Conservation (phyloP, 2,329 filamentous ascomycete species). For the Arthrinium phaeospermum region DNA sequence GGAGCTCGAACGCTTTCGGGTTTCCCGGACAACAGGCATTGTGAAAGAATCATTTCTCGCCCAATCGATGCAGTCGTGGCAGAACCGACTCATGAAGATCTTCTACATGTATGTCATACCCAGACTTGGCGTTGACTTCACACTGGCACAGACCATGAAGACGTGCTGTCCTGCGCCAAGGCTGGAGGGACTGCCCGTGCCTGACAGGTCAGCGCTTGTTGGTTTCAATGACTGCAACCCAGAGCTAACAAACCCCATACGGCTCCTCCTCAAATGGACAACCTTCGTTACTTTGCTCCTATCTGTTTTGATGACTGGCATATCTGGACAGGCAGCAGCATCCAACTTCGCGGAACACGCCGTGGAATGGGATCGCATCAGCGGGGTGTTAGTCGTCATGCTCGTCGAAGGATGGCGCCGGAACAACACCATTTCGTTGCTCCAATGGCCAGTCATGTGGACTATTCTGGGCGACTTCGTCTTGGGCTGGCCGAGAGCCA, state of each 20-base stretch:
- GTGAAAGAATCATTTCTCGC: constrained; percentile 7
- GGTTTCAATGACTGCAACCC: constrained; percentile 16
- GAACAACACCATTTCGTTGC: not conserved
- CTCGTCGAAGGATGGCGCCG: constrained; percentile 20
- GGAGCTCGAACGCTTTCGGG: not conserved
- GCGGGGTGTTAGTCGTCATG: not conserved
- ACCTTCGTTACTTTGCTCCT: not conserved
- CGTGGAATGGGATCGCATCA: not conserved
- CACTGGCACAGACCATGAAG: not conserved
- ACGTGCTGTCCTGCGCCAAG: not conserved
- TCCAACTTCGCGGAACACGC: not conserved
- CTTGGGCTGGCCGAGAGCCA: not conserved
- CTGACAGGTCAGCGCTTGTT: not conserved
- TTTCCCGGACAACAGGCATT: not conserved
- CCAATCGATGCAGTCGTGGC: constrained; percentile 16
- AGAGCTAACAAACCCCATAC: not conserved
- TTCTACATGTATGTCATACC: constrained; percentile 7
- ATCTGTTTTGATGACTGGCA: not conserved
- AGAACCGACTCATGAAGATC: constrained; percentile 10
- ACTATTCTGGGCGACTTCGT: constrained; percentile 1
- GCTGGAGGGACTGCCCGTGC: not conserved
- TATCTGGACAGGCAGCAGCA: not conserved
- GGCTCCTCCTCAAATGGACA: not conserved
- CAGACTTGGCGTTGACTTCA: constrained; percentile 7
- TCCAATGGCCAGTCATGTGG: constrained; percentile 20